Conservation (phyloP, 306 rosid species). For the Adenanthera pavonina region DNA sequence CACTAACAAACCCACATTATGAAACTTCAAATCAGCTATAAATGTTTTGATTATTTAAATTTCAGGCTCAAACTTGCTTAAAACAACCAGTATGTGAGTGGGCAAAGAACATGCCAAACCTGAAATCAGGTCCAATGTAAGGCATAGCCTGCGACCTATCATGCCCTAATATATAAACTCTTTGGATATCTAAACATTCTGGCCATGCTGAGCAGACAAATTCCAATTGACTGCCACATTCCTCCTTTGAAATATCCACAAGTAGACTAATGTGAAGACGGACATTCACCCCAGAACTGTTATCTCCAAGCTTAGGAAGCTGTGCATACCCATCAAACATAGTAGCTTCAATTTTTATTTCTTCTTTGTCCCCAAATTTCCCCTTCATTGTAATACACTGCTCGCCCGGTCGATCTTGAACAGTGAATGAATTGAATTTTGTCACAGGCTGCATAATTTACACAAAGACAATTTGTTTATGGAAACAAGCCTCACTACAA, state of each 20-base stretch:
- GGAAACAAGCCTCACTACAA: neutral
- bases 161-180: conserved; percentile 56
- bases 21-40: conserved; percentile 28
- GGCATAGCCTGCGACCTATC: conserved; percentile 52
- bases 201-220: conserved; percentile 89
- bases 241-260: conserved; percentile 71
- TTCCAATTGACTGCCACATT: conserved; percentile 56
- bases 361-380: conserved; percentile 63
- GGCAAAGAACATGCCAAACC: conserved; percentile 45
- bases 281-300: conserved; percentile 56
- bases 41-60: neutral
- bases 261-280: conserved; percentile 72
- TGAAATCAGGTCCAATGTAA: conserved; percentile 77
- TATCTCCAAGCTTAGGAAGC: conserved; percentile 62
- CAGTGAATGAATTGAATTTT: conserved; percentile 62
- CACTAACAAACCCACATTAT: conserved; percentile 20
- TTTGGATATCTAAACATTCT: conserved; percentile 63
- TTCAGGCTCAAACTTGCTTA: conserved; percentile 1
- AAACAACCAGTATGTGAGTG: conserved; percentile 8
- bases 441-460: conserved; percentile 57
- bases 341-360: conserved; percentile 73
- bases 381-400: conserved; percentile 69
- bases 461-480: neutral
- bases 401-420: conserved; percentile 77
- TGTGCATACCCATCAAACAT: conserved; percentile 76